phyloP scores from a whole-genome alignment of 331 rosid species.

The Ulmus americana region DNA sequence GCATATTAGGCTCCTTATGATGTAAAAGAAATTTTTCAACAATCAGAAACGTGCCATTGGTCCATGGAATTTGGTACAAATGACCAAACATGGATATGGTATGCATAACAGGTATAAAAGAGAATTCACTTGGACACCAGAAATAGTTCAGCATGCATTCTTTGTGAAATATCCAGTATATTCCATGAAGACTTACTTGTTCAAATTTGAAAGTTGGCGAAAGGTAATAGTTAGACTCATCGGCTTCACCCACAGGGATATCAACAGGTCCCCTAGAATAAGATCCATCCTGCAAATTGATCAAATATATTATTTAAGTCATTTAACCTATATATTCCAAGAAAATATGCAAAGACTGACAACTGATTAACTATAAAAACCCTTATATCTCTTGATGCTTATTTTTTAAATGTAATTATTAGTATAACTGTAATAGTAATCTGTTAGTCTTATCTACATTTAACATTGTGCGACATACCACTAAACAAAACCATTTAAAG shows the following conservation, averaged over 20 bases:
- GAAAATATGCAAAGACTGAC: neutral
- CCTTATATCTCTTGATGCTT: neutral
- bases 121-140: neutral
- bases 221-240: conserved; percentile 54
- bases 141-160: neutral
- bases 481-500: too few relatives aligned
- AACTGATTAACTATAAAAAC: neutral
- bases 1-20: too few relatives aligned
- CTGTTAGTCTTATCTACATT: too few relatives aligned
- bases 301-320: neutral
- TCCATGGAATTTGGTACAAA: neutral
- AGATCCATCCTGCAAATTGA: conserved; percentile 77
- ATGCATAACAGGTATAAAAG: neutral
- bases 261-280: conserved; percentile 84
- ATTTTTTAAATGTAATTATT: neutral
- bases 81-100: neutral
- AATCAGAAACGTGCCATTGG: neutral
- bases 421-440: neutral
- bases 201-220: conserved; percentile 88
- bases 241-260: conserved; percentile 54
- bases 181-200: conserved; percentile 53
- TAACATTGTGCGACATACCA: too few relatives aligned
- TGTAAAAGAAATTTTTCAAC: too few relatives aligned
- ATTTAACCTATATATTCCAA: neutral
- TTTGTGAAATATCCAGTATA: conserved; percentile 2